Base-by-base conservation (phyloP, 352 stramenopile genomes). In the Phytophthora pini region DNA sequence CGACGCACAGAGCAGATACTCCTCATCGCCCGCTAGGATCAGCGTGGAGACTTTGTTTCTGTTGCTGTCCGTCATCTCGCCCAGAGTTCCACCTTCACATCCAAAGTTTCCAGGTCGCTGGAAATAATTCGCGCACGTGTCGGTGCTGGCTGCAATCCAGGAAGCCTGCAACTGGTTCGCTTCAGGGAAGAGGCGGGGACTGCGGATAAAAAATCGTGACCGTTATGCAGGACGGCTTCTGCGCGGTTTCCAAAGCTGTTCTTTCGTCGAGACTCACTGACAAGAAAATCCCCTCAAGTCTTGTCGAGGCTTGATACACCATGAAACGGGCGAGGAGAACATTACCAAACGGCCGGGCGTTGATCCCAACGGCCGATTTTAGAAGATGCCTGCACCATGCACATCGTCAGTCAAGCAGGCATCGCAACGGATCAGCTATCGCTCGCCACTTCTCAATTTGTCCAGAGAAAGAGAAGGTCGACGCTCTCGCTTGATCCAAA, bases 401-500 rank as follows among this genome's bases (percentile, higher is more conserved):
- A 26, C 36, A 40, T 65, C 56, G 47, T 50, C 36, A 7, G 17
- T n/a, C n/a, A 8, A 27, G 20, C 7, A 24, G 8, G 36, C 34
- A 43, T 51, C 9, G 24, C 59, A 69, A 72, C 52, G 57, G 24
- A 29, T 39, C 29, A 22, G 20, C 48, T 50, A 11, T 22, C 40
- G 12, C 17, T 53, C 43, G 24, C 12, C 53, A 73, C 50, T 73
- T 64, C 65, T 57, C 59, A 73, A 68, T 55, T 65, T 61, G 54
- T 48, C 12, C 27, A 9, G 36, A 40, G 20, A 59, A 62, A 61
- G 56, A 40, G 13, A 41, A 31, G 52, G 44, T 45, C 34, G 20
- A 36, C 11, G 7, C 10, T 22, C 15, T 46, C 8, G 32, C 40
- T 24, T 44, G 11, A 47, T 17, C 27, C 64, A 44, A 55, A 89